Conservation (phyloP, 768 basidiomycete species). For the Podaxis sp. region DNA sequence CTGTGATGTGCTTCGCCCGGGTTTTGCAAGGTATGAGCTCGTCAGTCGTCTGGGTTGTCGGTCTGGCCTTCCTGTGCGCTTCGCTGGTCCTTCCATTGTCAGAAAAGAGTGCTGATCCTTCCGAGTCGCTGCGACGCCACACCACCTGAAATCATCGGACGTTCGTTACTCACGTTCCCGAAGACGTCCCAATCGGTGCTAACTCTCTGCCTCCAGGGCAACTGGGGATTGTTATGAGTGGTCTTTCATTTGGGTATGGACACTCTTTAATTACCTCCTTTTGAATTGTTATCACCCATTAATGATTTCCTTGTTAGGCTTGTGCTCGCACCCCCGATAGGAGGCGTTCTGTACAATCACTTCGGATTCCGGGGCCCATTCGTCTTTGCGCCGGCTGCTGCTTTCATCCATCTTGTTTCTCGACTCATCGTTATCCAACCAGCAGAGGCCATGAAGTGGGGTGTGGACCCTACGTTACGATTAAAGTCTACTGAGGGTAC, state of each 20-base stretch:
- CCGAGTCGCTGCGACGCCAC: conserved; percentile 48
- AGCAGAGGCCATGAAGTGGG: conserved; percentile 45
- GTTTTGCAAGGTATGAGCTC: conserved; percentile 57
- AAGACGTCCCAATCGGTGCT: not conserved
- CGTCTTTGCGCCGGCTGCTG: conserved; percentile 43
- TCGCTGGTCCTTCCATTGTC: not conserved
- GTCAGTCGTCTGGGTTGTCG: conserved; percentile 59
- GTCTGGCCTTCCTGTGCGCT: conserved; percentile 51
- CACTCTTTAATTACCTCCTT: not conserved
- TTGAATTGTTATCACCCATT: not conserved
- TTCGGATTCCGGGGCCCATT: conserved; percentile 63
- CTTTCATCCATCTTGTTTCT: conserved; percentile 46
- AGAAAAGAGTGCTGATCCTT: not conserved
- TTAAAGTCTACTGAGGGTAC: not conserved
- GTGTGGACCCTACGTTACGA: conserved; percentile 33
- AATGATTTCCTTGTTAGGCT: conserved; percentile 26
- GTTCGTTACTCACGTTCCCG: conserved; percentile 27
- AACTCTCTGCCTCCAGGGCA: conserved; percentile 32
- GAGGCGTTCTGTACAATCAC: conserved; percentile 46
- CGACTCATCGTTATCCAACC: conserved; percentile 56
- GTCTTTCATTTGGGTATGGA: conserved; percentile 48
- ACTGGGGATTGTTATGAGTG: conserved; percentile 56
- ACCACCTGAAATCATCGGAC: conserved; percentile 42
- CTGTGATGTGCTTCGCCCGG: conserved; percentile 55
- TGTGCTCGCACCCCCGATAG: conserved; percentile 54